These are phyloP conservation scores for Pharus latifolius DNA, from an alignment of 176 grass and related monocot genomes.

Conservation along the genomic window DNA sequence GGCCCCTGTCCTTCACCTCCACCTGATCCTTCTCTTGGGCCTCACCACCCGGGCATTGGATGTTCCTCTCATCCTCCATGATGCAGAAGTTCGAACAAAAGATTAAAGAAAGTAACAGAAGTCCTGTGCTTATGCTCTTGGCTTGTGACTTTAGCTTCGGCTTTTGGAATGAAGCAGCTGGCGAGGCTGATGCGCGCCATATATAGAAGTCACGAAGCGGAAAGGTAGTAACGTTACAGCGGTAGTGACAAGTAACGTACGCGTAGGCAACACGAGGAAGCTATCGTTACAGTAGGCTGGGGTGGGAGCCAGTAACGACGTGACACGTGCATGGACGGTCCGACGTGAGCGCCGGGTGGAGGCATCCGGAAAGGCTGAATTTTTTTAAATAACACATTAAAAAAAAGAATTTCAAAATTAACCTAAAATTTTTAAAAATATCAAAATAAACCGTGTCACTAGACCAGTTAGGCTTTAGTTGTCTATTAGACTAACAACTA, in stretches of 20 bases:
- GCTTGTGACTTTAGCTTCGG: constrained; percentile 7
- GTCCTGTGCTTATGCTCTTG: constrained; percentile 11
- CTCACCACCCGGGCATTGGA: constrained; percentile 19
- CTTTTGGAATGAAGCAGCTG: constrained; percentile 16
- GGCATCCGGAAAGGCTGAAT: constrained; percentile 11
- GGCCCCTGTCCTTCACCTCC: constrained; percentile 62
- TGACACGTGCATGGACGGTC: constrained; percentile 27
- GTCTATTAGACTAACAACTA: no score
- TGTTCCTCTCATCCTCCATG: constrained; percentile 70
- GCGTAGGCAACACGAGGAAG: constrained; percentile 29
- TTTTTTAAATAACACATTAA: no score
- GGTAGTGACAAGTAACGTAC: constrained; percentile 3
- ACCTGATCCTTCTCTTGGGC: constrained; percentile 28
- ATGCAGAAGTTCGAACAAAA: background rate
- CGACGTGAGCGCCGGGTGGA: background rate
- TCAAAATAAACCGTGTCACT: no score
- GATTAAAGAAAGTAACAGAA: background rate
- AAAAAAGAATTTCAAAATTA: no score
- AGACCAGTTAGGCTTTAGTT: no score
- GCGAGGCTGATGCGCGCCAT: background rate
- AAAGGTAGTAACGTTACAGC: background rate
- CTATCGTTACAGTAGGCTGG: background rate
- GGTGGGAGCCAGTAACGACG: background rate
- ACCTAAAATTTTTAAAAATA: no score
- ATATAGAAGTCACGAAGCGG: constrained; percentile 16